These are phyloP conservation scores for Fraxinus sp. DNA, from an alignment of 305 asterid species.

Conservation along the genomic window DNA sequence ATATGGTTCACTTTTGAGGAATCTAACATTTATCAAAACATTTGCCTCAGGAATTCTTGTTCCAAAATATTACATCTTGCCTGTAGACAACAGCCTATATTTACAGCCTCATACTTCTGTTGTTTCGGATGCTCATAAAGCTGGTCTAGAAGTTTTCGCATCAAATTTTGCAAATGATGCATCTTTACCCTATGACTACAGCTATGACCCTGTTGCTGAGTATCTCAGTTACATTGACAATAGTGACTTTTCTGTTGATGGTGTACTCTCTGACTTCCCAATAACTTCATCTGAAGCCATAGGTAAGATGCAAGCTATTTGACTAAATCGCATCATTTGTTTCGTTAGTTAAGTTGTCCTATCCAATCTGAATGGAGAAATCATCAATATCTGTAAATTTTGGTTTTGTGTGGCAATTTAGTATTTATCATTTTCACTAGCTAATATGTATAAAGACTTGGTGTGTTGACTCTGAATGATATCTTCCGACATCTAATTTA, in stretches of 20 bases:
- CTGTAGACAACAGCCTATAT: constrained; percentile 30
- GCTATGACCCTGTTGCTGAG: constrained; percentile 60
- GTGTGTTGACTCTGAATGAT: not conserved
- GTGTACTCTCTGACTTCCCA: constrained; percentile 63
- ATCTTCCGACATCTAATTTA: constrained; percentile 3
- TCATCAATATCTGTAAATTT: not conserved
- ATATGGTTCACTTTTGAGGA: constrained; percentile 43
- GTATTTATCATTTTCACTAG: not conserved
- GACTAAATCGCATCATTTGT: not conserved
- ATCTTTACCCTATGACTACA: constrained; percentile 39
- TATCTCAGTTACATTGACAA: constrained; percentile 49
- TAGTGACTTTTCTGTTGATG: constrained; percentile 58
- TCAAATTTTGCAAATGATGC: constrained; percentile 44
- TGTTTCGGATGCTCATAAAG: constrained; percentile 54
- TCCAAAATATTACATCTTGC: constrained; percentile 57
- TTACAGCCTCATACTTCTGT: constrained; percentile 40
- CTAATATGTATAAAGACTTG: not conserved
- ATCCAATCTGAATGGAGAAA: not conserved
- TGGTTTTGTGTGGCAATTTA: not conserved
- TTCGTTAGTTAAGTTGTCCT: not conserved
- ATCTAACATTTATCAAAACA: constrained; percentile 53
- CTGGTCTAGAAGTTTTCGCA: constrained; percentile 57
- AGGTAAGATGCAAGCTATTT: constrained; percentile 42
- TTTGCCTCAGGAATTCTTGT: constrained; percentile 63
- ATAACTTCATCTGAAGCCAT: constrained; percentile 48